These are phyloP conservation scores for Boletus subparvulus DNA, from an alignment of 768 basidiomycete genomes.

Conservation along the genomic window DNA sequence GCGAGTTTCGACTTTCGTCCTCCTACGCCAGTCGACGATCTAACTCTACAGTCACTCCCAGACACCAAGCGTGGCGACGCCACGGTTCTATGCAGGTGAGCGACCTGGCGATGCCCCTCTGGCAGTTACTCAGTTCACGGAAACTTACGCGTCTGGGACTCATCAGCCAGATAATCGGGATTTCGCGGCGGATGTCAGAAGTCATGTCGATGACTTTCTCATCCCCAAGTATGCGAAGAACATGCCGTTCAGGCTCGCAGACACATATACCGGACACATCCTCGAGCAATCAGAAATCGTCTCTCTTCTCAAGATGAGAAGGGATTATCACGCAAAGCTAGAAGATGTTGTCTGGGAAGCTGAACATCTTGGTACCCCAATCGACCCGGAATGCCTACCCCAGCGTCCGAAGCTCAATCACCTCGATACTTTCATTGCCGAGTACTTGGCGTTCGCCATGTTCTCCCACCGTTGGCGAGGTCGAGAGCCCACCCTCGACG, in stretches of 20 bases:
- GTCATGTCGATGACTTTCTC: constrained; percentile 14
- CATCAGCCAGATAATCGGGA: not conserved
- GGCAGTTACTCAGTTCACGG: not conserved
- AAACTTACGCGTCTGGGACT: not conserved
- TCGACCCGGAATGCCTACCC: not conserved
- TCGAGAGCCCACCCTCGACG: constrained; percentile 16
- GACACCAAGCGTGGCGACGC: not conserved
- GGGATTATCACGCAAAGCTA: constrained; percentile 11
- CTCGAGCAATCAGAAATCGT: constrained; percentile 16
- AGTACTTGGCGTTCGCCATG: constrained; percentile 28
- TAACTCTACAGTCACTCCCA: not conserved
- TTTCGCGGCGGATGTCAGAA: constrained; percentile 13
- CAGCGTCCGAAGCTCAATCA: not conserved
- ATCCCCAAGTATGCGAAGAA: constrained; percentile 12
- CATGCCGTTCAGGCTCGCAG: constrained; percentile 26
- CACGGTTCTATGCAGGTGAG: constrained; percentile 5
- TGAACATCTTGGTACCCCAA: not conserved
- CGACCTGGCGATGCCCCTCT: not conserved
- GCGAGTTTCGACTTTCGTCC: not conserved
- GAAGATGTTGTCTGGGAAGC: constrained; percentile 4
- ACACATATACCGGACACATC: constrained; percentile 28
- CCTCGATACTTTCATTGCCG: constrained; percentile 13
- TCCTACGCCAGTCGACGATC: not conserved
- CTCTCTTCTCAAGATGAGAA: constrained; percentile 14
- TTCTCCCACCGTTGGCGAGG: constrained; percentile 29